Evolutionary conservation across 2,329 filamentous ascomycete species (phyloP), one percentile per base, ranked within the genome.

Genomic region (Onygenales sp.): DNA sequence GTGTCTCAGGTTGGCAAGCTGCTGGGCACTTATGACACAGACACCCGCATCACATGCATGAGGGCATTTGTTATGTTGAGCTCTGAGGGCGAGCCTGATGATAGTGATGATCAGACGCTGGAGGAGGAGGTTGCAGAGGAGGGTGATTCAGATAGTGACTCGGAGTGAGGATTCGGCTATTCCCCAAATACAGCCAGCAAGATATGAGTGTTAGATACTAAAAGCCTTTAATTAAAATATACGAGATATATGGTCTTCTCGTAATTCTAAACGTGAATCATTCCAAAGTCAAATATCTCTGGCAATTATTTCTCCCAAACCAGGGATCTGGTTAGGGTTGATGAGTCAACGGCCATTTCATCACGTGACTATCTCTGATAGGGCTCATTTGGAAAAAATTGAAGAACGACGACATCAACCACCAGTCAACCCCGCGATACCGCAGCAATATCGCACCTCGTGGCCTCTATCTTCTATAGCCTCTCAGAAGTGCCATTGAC

Each of bases 1-100:
- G 55, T 55, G 45, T 58, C 52, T 33, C 78, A 82, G 57, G 69
- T 87, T 21, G 90, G 88, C 33, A 78, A 72, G 59, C 66, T 94
- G 53, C 67, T 95, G 44, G 89, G 85, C 13, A 83, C 80, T 35
- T 93, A 93, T 64, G 86, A 91, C 69, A 95, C 91, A 21, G 84
- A 85, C 45, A 91, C 92, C 67, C 78, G 93, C 54, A 90, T 97
- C 60, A 97, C 91, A 39, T 97, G 93, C 67, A 66, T 97, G 63
- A 84, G 83, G 61, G 86, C 86, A 21, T 97, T 95, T 73, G 75
- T 88, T 58, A 94, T 97, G 89, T 80, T 87, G 68, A 79, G 83
- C 61, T 75, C 71, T 4, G 64, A 66, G 41, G 62, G 78, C 46
- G 82, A 83, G 42, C 79, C 78, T 21, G 74, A 76, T 75, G 46